Conservation (phyloP, 805 yeast genomes). For the Barnettozyma californica region DNA sequence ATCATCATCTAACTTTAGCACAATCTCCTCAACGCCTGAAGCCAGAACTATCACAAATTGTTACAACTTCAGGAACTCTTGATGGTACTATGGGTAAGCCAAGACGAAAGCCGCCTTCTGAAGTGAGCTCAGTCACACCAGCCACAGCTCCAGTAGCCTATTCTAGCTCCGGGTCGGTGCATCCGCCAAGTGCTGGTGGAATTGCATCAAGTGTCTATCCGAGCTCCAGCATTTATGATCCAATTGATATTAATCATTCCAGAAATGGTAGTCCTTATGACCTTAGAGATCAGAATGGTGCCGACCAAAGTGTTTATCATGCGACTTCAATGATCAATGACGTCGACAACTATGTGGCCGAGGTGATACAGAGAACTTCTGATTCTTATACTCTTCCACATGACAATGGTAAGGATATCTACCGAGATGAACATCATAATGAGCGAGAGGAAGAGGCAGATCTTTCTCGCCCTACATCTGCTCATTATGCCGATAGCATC, state of each 20-base stretch:
- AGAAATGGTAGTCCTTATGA: not conserved
- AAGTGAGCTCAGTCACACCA: not conserved
- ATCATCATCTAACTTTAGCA: not conserved
- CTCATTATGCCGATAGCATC: conserved; percentile 21
- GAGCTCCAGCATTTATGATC: conserved; percentile 21
- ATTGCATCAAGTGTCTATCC: conserved; percentile 10
- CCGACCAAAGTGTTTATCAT: not conserved
- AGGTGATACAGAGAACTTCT: conserved; percentile 4
- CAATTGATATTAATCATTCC: conserved; percentile 4
- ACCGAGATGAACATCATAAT: not conserved
- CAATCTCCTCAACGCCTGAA: not conserved
- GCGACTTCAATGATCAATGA: conserved; percentile 8
- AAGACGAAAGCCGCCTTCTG: conserved; percentile 12
- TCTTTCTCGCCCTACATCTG: not conserved
- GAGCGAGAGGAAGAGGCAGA: not conserved
- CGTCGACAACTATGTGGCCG: conserved; percentile 6
- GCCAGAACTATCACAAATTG: conserved; percentile 6
- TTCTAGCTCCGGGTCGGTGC: not conserved
- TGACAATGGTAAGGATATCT: not conserved
- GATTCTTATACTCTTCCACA: not conserved
- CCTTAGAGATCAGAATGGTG: not conserved
- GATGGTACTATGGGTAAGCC: not conserved
- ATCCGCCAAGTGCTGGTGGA: not conserved
- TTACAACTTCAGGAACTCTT: not conserved
- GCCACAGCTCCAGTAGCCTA: not conserved